Percentiles rank a stretch among this genome's conserved stretches.
These are phyloP conservation scores for Syncephalastrum sp. DNA, from an alignment of 371 early-diverging fungal genomes.

Conservation along the genomic window DNA sequence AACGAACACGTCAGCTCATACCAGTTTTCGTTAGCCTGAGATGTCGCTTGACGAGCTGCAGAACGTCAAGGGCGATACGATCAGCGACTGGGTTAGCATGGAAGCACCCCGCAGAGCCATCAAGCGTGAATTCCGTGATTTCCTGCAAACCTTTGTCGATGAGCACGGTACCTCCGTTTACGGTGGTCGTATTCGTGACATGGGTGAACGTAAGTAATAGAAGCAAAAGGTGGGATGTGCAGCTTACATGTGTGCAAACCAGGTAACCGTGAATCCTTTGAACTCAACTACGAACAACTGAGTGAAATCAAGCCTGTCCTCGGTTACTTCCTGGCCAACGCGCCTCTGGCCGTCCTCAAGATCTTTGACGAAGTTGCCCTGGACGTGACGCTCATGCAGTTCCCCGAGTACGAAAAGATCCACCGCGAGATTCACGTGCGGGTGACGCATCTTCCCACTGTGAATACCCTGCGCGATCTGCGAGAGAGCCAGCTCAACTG, in stretches of 20 bases:
- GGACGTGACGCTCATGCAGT: conserved; percentile 85
- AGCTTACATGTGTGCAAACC: not conserved
- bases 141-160: conserved; percentile 83
- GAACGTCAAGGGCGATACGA: conserved; percentile 56
- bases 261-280: conserved; percentile 87
- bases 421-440: conserved; percentile 96
- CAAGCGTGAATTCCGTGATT: conserved; percentile 83
- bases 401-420: conserved; percentile 92
- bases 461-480: conserved; percentile 88
- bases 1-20: not conserved
- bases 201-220: conserved; percentile 75
- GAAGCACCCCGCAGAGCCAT: conserved; percentile 81
- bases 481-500: conserved; percentile 93
- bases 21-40: conserved; percentile 34
- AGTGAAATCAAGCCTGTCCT: conserved; percentile 73
- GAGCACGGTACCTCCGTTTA: conserved; percentile 90
- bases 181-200: conserved; percentile 83
- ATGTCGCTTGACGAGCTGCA: conserved; percentile 51
- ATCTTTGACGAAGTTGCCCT: conserved; percentile 94
- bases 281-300: conserved; percentile 86
- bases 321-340: conserved; percentile 86
- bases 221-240: not conserved
- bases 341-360: conserved; percentile 84
- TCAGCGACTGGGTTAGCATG: conserved; percentile 79
- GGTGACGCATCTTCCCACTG: conserved; percentile 88